Base-by-base conservation (phyloP, 2,329 filamentous ascomycete genomes). In the Sporothrix euskadiensis region DNA sequence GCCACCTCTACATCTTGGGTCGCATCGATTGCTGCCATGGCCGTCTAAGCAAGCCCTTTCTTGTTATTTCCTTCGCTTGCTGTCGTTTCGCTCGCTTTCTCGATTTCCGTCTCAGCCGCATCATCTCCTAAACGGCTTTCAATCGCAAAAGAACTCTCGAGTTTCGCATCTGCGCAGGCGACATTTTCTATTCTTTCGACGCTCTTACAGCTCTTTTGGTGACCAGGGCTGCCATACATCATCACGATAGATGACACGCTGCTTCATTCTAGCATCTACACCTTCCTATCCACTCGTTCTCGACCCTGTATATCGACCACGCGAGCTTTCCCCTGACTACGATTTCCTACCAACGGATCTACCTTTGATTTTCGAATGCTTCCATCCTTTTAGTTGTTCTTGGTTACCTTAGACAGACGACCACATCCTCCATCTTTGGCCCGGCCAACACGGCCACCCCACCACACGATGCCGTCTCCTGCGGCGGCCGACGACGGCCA, bases 11-110 rank as follows among this genome's bases (percentile, higher is more conserved):
- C 61, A 47, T 66, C 61, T 4, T 30, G 39, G 44, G 39, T 47
- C 61, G 39, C 39, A 66, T 66, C 39, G 44, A 16, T 14, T 16
- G 39, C 61, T 66, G 61, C 61, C 61, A 66, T 66, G 61, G 61
- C 61, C 61, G 61, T 44, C 61, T 66, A 22, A 66, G 12, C 61
- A 66, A 19, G 39, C 39, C 52, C 56, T 30, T 61, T 39, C 30
- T 44, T 49, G 19, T 19, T 35, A 26, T 44, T 4, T 71, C 54
- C 12, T 32, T 26, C 19, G 47, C 30, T 35, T 39, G 35, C 49
- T 19, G 47, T 26, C 66, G 49, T 19, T 69, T n/a, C 4, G 19
- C 14, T 22, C n/a, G 32, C 22, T 47, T n/a, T 59, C 9, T 30
- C 54, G n/a, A 44, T 41, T 57, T n/a, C 54, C 69, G 26, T 44